These are phyloP conservation scores for Knoxdaviesia proteae DNA, from an alignment of 2,329 filamentous ascomycete species.

Conservation along the genomic window DNA sequence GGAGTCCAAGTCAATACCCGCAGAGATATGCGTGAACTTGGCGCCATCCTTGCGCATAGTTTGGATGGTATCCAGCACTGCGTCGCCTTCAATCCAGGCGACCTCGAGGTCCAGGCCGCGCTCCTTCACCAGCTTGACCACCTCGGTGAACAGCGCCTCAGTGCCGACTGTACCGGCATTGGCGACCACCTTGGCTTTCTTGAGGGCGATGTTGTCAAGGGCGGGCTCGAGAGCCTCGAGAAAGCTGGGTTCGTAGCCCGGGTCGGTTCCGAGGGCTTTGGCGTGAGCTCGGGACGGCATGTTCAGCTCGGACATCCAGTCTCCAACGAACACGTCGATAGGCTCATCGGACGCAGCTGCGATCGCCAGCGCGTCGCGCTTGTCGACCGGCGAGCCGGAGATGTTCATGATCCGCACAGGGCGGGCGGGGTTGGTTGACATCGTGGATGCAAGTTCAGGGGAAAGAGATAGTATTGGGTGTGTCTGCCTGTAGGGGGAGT, in stretches of 20 bases:
- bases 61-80: slow-evolving; percentile 12
- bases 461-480: no score
- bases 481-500: no score
- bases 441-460: no score
- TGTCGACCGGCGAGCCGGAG: slow-evolving; percentile 10
- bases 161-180: slow-evolving; percentile 20
- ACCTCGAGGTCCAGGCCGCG: slow-evolving; percentile 12
- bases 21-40: neutral
- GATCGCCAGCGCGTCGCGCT: slow-evolving; percentile 9
- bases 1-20: neutral
- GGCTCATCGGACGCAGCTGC: slow-evolving; percentile 9
- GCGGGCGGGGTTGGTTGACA: neutral
- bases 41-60: slow-evolving; percentile 1
- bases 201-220: slow-evolving; percentile 14
- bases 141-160: slow-evolving; percentile 11
- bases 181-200: slow-evolving; percentile 16
- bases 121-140: slow-evolving; percentile 11
- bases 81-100: slow-evolving; percentile 17
- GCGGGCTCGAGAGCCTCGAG: slow-evolving; percentile 21
- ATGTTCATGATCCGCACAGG: slow-evolving; percentile 13
- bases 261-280: slow-evolving; percentile 10
- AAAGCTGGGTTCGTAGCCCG: slow-evolving; percentile 17
- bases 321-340: slow-evolving; percentile 17
- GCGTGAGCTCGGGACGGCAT: slow-evolving; percentile 22
- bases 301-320: slow-evolving; percentile 24